These are phyloP conservation scores for Colletotrichum cereale DNA, from an alignment of 2,329 filamentous ascomycete genomes.

Conservation along the genomic window DNA sequence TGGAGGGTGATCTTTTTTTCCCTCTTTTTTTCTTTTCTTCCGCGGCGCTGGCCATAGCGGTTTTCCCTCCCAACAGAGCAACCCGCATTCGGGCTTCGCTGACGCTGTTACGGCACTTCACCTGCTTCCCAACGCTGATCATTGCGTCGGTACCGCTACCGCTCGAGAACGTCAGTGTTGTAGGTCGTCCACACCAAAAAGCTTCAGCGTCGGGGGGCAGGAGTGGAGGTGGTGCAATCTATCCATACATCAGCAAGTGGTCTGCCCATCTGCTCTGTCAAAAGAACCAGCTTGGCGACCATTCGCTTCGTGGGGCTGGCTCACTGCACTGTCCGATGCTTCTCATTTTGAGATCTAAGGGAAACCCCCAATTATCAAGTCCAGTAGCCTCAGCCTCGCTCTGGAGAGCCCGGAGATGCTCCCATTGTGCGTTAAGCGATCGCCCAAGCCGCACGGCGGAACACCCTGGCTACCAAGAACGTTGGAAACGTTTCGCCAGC, in stretches of 20 bases:
- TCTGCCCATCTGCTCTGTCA: not conserved
- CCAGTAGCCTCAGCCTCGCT: not conserved
- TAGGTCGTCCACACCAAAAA: not conserved
- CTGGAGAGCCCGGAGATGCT: not conserved
- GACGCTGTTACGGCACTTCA: constrained; percentile 32
- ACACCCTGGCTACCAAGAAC: not conserved
- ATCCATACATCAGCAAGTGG: not conserved
- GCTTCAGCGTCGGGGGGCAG: constrained; percentile 11
- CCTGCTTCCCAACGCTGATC: constrained; percentile 27
- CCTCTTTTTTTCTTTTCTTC: not conserved
- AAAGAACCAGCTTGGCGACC: constrained; percentile 18
- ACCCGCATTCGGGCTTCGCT: constrained; percentile 13
- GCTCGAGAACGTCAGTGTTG: not conserved
- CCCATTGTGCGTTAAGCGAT: not conserved
- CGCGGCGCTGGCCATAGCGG: constrained; percentile 6
- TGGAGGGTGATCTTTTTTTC: not conserved
- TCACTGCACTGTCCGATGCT: not conserved
- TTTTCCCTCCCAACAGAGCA: constrained; percentile 4
- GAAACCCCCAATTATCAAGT: not conserved
- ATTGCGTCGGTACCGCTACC: constrained; percentile 21
- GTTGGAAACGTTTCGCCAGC: constrained; percentile 22
- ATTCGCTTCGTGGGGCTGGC: constrained; percentile 1
- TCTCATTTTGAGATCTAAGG: not conserved
- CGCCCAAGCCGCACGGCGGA: not conserved
- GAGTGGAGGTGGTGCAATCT: too few relatives aligned